Base-by-base conservation (phyloP, 331 rosid species). In the Arachis monticola region DNA sequence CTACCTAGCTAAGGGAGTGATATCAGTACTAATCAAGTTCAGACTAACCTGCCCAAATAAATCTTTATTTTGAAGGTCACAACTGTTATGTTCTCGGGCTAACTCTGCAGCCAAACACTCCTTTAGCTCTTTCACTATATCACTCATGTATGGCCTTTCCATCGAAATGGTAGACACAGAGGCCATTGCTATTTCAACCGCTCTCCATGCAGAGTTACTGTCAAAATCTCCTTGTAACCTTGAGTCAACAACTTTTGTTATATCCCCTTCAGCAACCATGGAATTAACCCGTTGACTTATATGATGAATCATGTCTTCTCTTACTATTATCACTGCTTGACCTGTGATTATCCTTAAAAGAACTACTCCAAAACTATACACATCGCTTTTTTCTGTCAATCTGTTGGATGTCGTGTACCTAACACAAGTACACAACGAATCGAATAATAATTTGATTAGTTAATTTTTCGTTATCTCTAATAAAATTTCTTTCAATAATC, bases 331-430 rank as follows among this genome's bases (percentile, higher is more conserved):
- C 1, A 45, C 89, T 6, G 75, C 71, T 10, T 78, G 64, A 35
- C 85, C 45, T 10, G 89, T 85, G 66, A 82, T 68, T 8, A 87
- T 79, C 69, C 85, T 80, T 52, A 89, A 63, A 5, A 85, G 41
- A 35, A 89, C 85, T 12, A 89, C 80, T 11, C 90, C 89, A 45
- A 82, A 87, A 62, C 88, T 84, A 56, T 82, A 90, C 8, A 87
- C 83, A 61, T 90, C 90, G 67, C 92, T 90, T 77, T 44, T 44
- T 2, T 44, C 8, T 1, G 78, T 81, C 48, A 90, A 63, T 75
- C 80, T 44, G 69, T 62, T 76, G 74, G 88, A 63, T 67, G 7
- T 12, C 35, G 8, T 8, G 60, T 82, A 89, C 75, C 88, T 89
- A 35, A n/a, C n/a, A n/a, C n/a, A n/a, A n/a, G n/a, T n/a, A 44